Conservation (phyloP, 306 rosid genomes). For the Psophocarpus tetragonolobus region DNA sequence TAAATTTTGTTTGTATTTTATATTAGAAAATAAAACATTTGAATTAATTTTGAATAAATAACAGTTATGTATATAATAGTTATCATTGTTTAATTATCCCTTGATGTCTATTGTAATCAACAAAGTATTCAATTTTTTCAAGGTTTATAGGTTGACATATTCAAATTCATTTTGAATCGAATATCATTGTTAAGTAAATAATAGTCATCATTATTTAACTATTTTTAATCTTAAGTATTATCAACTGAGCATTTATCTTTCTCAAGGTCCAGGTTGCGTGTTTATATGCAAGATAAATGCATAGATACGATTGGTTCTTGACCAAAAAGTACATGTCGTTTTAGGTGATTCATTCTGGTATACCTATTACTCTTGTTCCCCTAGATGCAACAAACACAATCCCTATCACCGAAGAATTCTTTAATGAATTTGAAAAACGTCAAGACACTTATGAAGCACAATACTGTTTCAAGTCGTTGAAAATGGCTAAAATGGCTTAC, state of each 20-base stretch:
- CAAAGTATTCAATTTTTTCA: neutral
- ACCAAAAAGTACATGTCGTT: slow-evolving; percentile 1
- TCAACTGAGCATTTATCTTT: neutral
- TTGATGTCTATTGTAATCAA: neutral
- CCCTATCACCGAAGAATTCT: slow-evolving; percentile 69
- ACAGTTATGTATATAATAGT: neutral
- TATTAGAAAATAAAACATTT: neutral
- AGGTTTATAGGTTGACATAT: neutral
- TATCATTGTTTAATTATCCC: neutral
- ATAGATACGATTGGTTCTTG: slow-evolving; percentile 15
- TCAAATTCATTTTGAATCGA: neutral
- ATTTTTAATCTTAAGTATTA: neutral
- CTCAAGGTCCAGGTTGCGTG: neutral
- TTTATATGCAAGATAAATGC: neutral
- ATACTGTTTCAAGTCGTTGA: slow-evolving; percentile 78
- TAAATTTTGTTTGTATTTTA: too few relatives aligned
- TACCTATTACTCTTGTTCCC: slow-evolving; percentile 85
- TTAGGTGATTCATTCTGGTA: slow-evolving; percentile 93
- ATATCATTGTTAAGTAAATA: neutral
- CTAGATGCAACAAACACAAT: slow-evolving; percentile 93
- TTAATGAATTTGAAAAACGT: slow-evolving; percentile 61
- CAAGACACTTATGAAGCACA: slow-evolving; percentile 83
- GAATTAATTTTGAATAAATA: neutral
- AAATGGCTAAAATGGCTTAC: slow-evolving; percentile 75
- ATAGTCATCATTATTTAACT: neutral